A percentile compares a stretch with the other conserved stretches of the same genome.
phyloP scores from a whole-genome alignment of 2,329 filamentous ascomycete genomes.

The Diaporthe batatas region DNA sequence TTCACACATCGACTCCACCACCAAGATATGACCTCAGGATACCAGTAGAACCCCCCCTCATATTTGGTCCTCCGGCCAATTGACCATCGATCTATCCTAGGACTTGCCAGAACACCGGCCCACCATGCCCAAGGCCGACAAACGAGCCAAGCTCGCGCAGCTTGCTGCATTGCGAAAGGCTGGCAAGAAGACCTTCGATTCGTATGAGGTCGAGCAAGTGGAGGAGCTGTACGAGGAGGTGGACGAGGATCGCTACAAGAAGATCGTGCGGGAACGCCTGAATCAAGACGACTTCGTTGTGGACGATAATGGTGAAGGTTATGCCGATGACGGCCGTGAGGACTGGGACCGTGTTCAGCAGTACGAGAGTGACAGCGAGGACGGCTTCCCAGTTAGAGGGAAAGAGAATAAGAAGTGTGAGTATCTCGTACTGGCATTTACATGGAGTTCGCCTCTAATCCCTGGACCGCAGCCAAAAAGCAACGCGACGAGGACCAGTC shows the following conservation, averaged over 20 bases:
- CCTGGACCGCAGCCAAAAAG: constrained; percentile 74
- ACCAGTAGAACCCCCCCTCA: constrained; percentile 21
- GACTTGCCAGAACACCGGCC: constrained; percentile 22
- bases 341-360: constrained; percentile 85
- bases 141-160: constrained; percentile 76
- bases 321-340: constrained; percentile 95
- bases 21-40: constrained; percentile 29
- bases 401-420: constrained; percentile 66
- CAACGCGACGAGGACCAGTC: constrained; percentile 90
- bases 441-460: constrained; percentile 1
- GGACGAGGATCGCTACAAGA: constrained; percentile 97
- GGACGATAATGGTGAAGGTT: constrained; percentile 97
- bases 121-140: constrained; percentile 59
- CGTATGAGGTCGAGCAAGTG: constrained; percentile 88
- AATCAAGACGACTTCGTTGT: constrained; percentile 98
- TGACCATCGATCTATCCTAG: neutral
- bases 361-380: constrained; percentile 82
- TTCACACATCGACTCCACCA: constrained; percentile 34
- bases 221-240: constrained; percentile 94
- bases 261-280: constrained; percentile 88
- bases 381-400: constrained; percentile 64
- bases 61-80: constrained; percentile 18
- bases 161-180: constrained; percentile 86
- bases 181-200: constrained; percentile 91
- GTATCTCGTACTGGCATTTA: constrained; percentile 39